phyloP scores from a whole-genome alignment of 108 stramenopile species.

The Halocafeteria seosinensis region DNA sequence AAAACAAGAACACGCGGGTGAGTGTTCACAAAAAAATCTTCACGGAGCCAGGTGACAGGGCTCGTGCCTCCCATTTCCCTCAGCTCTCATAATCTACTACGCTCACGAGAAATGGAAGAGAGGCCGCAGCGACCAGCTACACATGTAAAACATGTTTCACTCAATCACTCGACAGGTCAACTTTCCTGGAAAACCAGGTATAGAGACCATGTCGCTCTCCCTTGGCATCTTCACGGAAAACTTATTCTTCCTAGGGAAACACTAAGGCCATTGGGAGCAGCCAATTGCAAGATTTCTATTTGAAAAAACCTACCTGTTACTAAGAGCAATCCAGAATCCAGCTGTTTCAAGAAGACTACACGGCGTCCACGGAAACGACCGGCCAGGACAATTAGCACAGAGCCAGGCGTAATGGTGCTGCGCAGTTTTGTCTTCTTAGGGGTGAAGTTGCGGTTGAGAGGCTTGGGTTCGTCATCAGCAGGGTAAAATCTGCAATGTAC shows the following conservation, averaged over 20 bases:
- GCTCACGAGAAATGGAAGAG: too few species aligned
- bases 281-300: too few species aligned
- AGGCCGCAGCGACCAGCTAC: too few species aligned
- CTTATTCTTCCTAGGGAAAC: background rate
- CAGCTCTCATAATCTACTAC: too few species aligned
- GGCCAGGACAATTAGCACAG: slow-evolving; percentile 86
- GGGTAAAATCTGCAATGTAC: slow-evolving; percentile 61
- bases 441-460: slow-evolving; percentile 46
- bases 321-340: slow-evolving; percentile 82
- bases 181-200: too few species aligned
- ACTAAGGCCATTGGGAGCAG: background rate
- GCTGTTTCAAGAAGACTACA: slow-evolving; percentile 82
- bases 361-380: slow-evolving; percentile 98
- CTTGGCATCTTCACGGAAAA: background rate
- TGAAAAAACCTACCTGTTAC: slow-evolving; percentile 69
- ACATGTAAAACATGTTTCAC: too few species aligned
- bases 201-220: background rate
- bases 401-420: slow-evolving; percentile 81
- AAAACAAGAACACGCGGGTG: too few species aligned
- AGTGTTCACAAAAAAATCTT: too few species aligned
- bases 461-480: slow-evolving; percentile 68
- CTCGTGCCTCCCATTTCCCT: too few species aligned
- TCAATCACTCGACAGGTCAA: too few species aligned
- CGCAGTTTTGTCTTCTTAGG: slow-evolving; percentile 63
- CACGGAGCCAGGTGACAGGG: too few species aligned